These are phyloP conservation scores for Colletotrichum sp. DNA, from an alignment of 2,329 filamentous ascomycete species.

Conservation along the genomic window DNA sequence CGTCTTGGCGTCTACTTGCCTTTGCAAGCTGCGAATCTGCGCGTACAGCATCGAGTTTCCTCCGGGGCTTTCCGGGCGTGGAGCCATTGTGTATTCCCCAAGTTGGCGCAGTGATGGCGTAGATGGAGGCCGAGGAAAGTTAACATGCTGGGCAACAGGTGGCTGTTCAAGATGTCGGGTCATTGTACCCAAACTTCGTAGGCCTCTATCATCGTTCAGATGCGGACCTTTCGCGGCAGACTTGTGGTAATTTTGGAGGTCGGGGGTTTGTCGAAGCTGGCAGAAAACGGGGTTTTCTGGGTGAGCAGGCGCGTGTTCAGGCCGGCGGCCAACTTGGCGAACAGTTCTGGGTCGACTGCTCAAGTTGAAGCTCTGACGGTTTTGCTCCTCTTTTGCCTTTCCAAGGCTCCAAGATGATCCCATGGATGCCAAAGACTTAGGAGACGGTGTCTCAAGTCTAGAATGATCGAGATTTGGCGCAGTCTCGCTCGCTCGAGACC, in stretches of 20 bases:
- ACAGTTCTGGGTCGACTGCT: neutral
- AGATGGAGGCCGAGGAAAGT: constrained; percentile 36
- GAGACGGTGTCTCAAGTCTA: constrained; percentile 27
- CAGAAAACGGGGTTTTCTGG: neutral
- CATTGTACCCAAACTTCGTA: constrained; percentile 42
- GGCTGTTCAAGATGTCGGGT: constrained; percentile 39
- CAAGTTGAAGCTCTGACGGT: neutral
- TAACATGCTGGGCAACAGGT: constrained; percentile 42
- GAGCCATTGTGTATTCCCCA: neutral
- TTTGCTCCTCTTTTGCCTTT: constrained; percentile 3
- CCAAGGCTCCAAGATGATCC: constrained; percentile 22
- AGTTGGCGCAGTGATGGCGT: constrained; percentile 25
- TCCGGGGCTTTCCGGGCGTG: constrained; percentile 23
- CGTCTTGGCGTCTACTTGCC: constrained; percentile 46
- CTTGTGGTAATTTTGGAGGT: neutral
- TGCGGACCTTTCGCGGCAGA: neutral
- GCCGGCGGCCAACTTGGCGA: neutral
- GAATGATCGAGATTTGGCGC: neutral
- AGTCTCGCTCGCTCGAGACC: neutral
- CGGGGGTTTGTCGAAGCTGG: neutral
- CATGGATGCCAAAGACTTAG: constrained; percentile 13
- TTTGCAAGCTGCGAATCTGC: constrained; percentile 55
- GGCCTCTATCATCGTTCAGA: constrained; percentile 17
- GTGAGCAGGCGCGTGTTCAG: constrained; percentile 18
- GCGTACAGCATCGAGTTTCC: constrained; percentile 45